Percentiles rank a stretch among this genome's conserved stretches.
Conservation (phyloP, 495 filamentous ascomycete genomes). For the Talaromyces nanjingensis region DNA sequence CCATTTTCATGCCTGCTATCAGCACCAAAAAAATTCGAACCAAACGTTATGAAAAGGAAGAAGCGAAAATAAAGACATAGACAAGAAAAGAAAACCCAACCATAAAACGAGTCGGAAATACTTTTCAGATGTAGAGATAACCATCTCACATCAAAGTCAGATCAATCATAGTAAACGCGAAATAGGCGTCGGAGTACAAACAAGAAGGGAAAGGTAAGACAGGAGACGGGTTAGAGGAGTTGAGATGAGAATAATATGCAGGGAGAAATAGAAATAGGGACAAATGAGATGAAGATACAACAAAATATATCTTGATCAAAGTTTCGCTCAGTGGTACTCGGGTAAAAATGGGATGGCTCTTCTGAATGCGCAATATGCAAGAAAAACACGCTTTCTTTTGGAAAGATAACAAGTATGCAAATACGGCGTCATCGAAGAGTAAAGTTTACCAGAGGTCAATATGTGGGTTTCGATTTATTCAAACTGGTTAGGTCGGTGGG, state of each 20-base stretch:
- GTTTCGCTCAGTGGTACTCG: neutral
- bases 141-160: neutral
- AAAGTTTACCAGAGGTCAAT: constrained; percentile 62
- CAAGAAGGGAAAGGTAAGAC: neutral
- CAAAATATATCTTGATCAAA: neutral
- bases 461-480: constrained; percentile 89
- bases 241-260: constrained; percentile 1
- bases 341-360: neutral
- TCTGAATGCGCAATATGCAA: neutral
- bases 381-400: neutral
- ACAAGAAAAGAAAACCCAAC: constrained; percentile 5
- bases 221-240: neutral
- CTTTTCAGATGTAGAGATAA: neutral
- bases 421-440: constrained; percentile 52
- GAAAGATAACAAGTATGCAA: neutral
- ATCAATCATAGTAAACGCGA: neutral
- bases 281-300: neutral
- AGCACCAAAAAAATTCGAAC: neutral
- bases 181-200: neutral
- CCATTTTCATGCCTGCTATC: neutral
- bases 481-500: neutral
- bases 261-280: neutral
- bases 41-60: neutral
- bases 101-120: constrained; percentile 2
- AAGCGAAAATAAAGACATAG: neutral